phyloP scores from a whole-genome alignment of 164 flowering plant species.

The Santalum album region DNA sequence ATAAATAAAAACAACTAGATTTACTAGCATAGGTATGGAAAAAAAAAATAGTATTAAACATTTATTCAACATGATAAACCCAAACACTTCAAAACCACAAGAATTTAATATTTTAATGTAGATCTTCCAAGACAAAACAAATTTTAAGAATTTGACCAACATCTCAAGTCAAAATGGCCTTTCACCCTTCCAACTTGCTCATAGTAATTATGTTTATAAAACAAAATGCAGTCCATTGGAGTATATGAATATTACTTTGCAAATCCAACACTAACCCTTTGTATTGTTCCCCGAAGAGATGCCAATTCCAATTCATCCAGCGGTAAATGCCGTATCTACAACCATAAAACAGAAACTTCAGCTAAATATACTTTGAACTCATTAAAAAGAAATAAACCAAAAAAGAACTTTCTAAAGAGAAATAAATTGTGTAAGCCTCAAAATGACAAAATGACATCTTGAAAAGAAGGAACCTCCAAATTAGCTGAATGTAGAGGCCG shows the following conservation, averaged over 20 bases:
- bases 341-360: conserved; percentile 4
- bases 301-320: conserved; percentile 97
- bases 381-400: not conserved
- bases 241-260: not conserved
- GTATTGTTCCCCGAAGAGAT: conserved; percentile 90
- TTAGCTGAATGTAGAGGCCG: conserved; percentile 64
- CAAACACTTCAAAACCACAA: no score
- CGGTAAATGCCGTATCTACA: conserved; percentile 75
- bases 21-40: no score
- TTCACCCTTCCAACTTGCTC: no score
- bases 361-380: not conserved
- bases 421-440: not conserved
- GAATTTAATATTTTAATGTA: no score
- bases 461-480: conserved; percentile 57
- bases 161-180: no score
- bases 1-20: no score
- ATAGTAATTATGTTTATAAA: no score
- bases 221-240: no score
- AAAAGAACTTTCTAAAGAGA: not conserved
- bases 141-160: no score
- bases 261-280: conserved; percentile 42
- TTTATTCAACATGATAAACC: no score
- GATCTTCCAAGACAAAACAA: no score
- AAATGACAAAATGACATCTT: not conserved
- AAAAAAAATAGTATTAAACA: no score